phyloP scores from a whole-genome alignment of 208 protist species.

The Acanthamoeba healyi region DNA sequence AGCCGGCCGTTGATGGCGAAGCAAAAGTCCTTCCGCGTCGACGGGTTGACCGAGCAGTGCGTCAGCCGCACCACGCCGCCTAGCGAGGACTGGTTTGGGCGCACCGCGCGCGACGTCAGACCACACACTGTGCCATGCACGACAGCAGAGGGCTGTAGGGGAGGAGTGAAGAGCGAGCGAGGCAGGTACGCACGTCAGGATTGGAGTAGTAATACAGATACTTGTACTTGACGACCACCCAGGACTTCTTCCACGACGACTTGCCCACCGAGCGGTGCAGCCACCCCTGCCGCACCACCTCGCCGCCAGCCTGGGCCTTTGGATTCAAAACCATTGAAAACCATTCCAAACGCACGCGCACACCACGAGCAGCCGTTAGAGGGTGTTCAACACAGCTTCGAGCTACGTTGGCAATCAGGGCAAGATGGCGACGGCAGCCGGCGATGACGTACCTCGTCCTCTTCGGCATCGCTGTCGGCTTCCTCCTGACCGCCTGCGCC shows the following conservation, averaged over 20 bases:
- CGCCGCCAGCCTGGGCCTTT: not conserved
- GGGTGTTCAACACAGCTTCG: too few species aligned
- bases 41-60: conserved; percentile 56
- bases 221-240: conserved; percentile 69
- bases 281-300: conserved; percentile 50
- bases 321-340: not conserved
- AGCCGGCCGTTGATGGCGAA: conserved; percentile 70
- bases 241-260: conserved; percentile 60
- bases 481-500: conserved; percentile 32
- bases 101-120: too few species aligned
- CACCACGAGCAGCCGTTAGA: too few species aligned
- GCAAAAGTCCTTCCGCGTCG: conserved; percentile 40
- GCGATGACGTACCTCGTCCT: conserved; percentile 7
- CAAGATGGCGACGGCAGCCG: too few species aligned
- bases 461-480: conserved; percentile 42
- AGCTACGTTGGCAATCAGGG: too few species aligned
- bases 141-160: not conserved
- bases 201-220: conserved; percentile 62
- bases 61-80: conserved; percentile 46
- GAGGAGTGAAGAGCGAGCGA: not conserved
- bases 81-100: not conserved
- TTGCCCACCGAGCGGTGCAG: conserved; percentile 13
- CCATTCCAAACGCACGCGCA: too few species aligned
- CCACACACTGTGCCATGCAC: not conserved
- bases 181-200: conserved; percentile 35